phyloP scores from a whole-genome alignment of 805 yeast species.

The Blastobotrys peoriensis region DNA sequence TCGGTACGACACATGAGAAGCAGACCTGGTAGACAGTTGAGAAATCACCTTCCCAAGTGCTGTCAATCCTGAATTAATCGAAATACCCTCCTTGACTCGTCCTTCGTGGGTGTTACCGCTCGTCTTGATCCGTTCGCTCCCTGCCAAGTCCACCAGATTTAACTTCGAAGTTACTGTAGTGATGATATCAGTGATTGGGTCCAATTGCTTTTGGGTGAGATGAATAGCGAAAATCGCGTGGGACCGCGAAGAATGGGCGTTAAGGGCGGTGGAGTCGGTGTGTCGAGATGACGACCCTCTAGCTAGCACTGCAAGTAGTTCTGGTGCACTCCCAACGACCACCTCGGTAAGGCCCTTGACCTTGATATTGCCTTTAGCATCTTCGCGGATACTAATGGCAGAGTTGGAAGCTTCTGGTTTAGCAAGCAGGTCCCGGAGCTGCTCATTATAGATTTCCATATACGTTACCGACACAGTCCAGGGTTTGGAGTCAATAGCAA shows the following conservation, averaged over 20 bases:
- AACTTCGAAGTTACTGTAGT: slow-evolving; percentile 45
- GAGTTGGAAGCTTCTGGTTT: slow-evolving; percentile 9
- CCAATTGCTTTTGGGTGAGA: slow-evolving; percentile 44
- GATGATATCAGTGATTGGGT: slow-evolving; percentile 19
- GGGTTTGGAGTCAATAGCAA: slow-evolving; percentile 2
- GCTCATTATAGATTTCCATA: slow-evolving; percentile 67
- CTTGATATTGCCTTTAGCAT: slow-evolving; percentile 47
- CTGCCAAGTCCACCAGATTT: slow-evolving; percentile 64
- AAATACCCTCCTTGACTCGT: slow-evolving; percentile 57
- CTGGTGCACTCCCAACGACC: slow-evolving; percentile 36
- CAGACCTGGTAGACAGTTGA: slow-evolving; percentile 28
- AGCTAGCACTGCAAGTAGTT: slow-evolving; percentile 38
- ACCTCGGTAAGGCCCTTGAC: slow-evolving; percentile 52
- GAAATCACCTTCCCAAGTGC: slow-evolving; percentile 56
- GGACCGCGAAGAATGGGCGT: slow-evolving; percentile 62
- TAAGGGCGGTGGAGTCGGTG: slow-evolving; percentile 61
- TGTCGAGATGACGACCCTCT: slow-evolving; percentile 50
- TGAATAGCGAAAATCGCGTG: slow-evolving; percentile 63
- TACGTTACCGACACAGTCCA: slow-evolving; percentile 38
- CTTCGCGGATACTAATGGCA: slow-evolving; percentile 46
- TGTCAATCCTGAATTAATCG: slow-evolving; percentile 60
- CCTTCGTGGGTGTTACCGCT: slow-evolving; percentile 43
- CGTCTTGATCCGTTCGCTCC: slow-evolving; percentile 55
- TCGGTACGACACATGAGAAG: slow-evolving; percentile 44
- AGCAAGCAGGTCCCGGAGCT: slow-evolving; percentile 52